Conservation (phyloP, 352 stramenopile species). For the Phytophthora pinifolia region DNA sequence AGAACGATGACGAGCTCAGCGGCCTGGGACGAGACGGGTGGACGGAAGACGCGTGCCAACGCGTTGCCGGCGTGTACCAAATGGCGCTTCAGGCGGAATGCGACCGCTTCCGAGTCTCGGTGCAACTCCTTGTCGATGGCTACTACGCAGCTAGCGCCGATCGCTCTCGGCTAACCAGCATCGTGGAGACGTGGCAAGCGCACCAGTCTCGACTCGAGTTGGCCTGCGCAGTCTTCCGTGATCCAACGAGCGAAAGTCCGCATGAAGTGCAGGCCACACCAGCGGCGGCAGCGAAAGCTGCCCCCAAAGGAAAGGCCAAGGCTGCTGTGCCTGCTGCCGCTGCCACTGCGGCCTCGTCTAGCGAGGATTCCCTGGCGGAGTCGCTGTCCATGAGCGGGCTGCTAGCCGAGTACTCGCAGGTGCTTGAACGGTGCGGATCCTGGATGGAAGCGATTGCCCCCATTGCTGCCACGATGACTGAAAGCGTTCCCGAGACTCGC, state of each 20-base stretch:
- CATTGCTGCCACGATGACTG: constrained; percentile 14
- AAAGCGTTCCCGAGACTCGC: constrained; percentile 9
- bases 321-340: constrained; percentile 19
- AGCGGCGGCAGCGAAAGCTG: constrained; percentile 25
- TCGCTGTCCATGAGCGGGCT: constrained; percentile 39
- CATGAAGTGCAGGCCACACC: constrained; percentile 17
- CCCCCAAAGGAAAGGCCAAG: constrained; percentile 47
- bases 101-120: constrained; percentile 63
- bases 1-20: constrained; percentile 53
- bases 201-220: constrained; percentile 34
- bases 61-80: constrained; percentile 48
- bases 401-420: constrained; percentile 42
- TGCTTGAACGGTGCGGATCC: constrained; percentile 44
- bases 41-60: constrained; percentile 54
- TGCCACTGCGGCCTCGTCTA: constrained; percentile 14
- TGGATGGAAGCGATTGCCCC: constrained; percentile 38
- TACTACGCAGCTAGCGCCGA: constrained; percentile 52
- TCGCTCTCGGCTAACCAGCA: constrained; percentile 22
- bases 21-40: constrained; percentile 50
- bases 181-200: constrained; percentile 35
- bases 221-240: constrained; percentile 43
- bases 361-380: constrained; percentile 28
- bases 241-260: constrained; percentile 21
- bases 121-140: constrained; percentile 58
- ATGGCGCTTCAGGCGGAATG: constrained; percentile 67